Conservation (phyloP, 106 monocot genomes). For the Xerophyta viscosa region DNA sequence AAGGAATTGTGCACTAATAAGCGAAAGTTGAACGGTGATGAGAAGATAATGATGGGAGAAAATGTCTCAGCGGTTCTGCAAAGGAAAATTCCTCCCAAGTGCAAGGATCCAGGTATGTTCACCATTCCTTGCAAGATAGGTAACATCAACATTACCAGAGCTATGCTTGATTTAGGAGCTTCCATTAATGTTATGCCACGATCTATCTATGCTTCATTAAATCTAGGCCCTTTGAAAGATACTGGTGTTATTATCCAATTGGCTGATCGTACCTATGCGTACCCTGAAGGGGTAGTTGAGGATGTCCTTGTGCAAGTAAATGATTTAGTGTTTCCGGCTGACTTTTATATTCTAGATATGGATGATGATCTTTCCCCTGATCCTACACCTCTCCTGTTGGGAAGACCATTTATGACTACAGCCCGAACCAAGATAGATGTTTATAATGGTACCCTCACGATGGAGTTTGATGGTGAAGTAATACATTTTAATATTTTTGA, state of each 20-base stretch:
- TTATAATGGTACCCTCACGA: not conserved
- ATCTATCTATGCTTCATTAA: not conserved
- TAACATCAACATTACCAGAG: not conserved
- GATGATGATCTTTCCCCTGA: no score
- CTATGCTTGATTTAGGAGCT: not conserved
- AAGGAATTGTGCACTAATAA: no score
- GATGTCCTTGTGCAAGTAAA: not conserved
- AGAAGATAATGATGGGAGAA: not conserved
- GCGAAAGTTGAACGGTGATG: no score
- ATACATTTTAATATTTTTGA: not conserved
- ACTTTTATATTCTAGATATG: not conserved
- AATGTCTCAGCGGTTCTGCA: not conserved
- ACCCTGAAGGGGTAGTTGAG: not conserved
- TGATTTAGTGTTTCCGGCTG: not conserved
- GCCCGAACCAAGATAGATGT: not conserved
- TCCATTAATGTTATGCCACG: not conserved
- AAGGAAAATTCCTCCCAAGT: not conserved
- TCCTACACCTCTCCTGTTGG: not conserved
- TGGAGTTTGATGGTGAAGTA: not conserved
- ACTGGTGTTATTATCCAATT: not conserved
- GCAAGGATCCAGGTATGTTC: not conserved
- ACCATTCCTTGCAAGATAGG: not conserved
- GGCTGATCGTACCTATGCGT: not conserved
- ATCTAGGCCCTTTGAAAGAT: not conserved
- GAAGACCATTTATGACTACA: not conserved